These are phyloP conservation scores for Coemansia furcata DNA, from an alignment of 192 early-diverging fungal species.

Conservation along the genomic window DNA sequence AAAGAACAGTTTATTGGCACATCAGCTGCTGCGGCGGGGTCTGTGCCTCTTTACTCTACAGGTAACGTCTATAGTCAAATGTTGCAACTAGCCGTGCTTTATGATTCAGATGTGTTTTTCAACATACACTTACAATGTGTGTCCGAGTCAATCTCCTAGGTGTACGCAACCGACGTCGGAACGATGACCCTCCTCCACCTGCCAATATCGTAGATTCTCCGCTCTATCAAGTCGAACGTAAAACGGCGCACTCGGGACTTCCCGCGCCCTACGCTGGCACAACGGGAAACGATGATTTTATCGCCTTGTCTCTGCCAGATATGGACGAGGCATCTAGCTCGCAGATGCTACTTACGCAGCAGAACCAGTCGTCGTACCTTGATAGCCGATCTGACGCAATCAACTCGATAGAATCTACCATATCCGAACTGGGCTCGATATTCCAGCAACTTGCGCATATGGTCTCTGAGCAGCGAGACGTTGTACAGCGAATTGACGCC, in stretches of 20 bases:
- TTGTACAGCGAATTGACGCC: constrained; percentile 90
- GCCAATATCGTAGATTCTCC: constrained; percentile 53
- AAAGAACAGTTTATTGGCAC: constrained; percentile 84
- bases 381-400: constrained; percentile 89
- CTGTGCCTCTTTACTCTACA: constrained; percentile 19
- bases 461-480: constrained; percentile 83
- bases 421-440: constrained; percentile 90
- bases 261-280: constrained; percentile 12
- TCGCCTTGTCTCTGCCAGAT: constrained; percentile 53
- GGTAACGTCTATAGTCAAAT: constrained; percentile 21
- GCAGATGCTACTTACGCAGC: constrained; percentile 64
- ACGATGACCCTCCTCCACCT: constrained; percentile 2
- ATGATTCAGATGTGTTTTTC: background rate
- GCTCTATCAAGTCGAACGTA: constrained; percentile 56
- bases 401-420: constrained; percentile 94
- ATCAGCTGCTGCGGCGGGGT: constrained; percentile 20
- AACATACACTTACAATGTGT: background rate
- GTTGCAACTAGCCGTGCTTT: background rate
- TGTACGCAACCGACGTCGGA: constrained; percentile 44
- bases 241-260: background rate
- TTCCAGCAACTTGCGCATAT: constrained; percentile 85
- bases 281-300: constrained; percentile 47
- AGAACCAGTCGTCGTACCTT: constrained; percentile 76
- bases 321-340: constrained; percentile 61
- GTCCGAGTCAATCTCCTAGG: constrained; percentile 22